Conservation (phyloP, 352 stramenopile genomes). For the Globisporangium recalcitrans region DNA sequence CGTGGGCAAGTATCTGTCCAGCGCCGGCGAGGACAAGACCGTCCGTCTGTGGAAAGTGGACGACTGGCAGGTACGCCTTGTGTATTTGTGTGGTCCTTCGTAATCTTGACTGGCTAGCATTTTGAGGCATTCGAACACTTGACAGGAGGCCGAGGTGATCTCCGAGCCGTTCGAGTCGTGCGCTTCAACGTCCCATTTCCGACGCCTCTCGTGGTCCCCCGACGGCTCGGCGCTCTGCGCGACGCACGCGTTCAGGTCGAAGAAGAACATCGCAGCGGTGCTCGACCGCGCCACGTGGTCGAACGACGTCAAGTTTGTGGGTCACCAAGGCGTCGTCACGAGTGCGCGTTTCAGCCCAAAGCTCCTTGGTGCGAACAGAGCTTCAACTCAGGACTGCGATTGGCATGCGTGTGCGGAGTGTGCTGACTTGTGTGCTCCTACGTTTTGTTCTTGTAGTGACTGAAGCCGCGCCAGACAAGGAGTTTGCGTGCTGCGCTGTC, state of each 20-base stretch:
- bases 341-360: conserved; percentile 80
- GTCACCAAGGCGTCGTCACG: conserved; percentile 74
- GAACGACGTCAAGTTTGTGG: conserved; percentile 85
- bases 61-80: conserved; percentile 49
- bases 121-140: neutral
- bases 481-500: conserved; percentile 82
- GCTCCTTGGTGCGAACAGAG: conserved; percentile 37
- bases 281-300: conserved; percentile 72
- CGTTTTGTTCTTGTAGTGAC: conserved; percentile 29
- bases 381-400: no score
- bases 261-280: conserved; percentile 81
- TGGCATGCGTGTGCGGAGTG: neutral
- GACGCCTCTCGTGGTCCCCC: conserved; percentile 78
- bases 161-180: conserved; percentile 72
- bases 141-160: conserved; percentile 46
- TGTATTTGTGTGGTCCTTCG: neutral
- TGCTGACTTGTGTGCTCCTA: neutral
- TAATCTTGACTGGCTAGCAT: neutral
- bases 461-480: conserved; percentile 52
- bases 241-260: conserved; percentile 83
- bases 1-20: conserved; percentile 86
- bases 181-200: conserved; percentile 79
- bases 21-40: conserved; percentile 82
- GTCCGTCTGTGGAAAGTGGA: conserved; percentile 82
- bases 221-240: conserved; percentile 76